phyloP scores from a whole-genome alignment of 495 filamentous ascomycete genomes.

The Extremus antarcticus region DNA sequence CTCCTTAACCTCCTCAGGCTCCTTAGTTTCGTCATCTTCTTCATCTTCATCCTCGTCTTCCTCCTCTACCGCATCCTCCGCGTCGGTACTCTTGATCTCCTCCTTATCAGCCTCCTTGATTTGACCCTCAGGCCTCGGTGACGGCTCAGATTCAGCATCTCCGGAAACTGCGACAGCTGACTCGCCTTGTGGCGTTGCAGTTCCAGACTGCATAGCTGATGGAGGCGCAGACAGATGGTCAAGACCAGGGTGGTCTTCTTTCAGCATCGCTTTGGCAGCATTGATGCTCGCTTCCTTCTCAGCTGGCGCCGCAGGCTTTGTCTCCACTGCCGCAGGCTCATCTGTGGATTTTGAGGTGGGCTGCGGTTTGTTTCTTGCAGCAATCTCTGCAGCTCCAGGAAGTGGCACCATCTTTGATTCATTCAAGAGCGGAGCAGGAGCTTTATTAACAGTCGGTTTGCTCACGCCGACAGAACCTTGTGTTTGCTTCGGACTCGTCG shows the following conservation, averaged over 20 bases:
- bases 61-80: not conserved
- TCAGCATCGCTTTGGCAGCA: not conserved
- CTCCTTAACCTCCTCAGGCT: slow-evolving; percentile 22
- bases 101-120: slow-evolving; percentile 16
- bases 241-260: slow-evolving; percentile 1
- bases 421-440: not conserved
- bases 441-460: not conserved
- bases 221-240: slow-evolving; percentile 11
- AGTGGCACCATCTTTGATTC: slow-evolving; percentile 1
- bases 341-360: not conserved
- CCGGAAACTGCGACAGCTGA: not conserved
- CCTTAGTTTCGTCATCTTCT: slow-evolving; percentile 22
- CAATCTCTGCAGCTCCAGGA: slow-evolving; percentile 14
- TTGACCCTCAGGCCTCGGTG: slow-evolving; percentile 19
- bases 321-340: slow-evolving; percentile 6
- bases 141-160: not conserved
- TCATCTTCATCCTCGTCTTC: slow-evolving; percentile 24
- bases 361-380: slow-evolving; percentile 2
- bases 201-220: slow-evolving; percentile 12
- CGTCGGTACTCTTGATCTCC: slow-evolving; percentile 18
- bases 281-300: slow-evolving; percentile 14
- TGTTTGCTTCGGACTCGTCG: slow-evolving; percentile 9
- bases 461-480: not conserved
- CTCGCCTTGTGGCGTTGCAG: slow-evolving; percentile 6
- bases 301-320: slow-evolving; percentile 5